Evolutionary conservation across 495 filamentous ascomycete genomes (phyloP), one percentile per base, ranked within the genome.

Genomic region (Penicilliopsis zonata): DNA sequence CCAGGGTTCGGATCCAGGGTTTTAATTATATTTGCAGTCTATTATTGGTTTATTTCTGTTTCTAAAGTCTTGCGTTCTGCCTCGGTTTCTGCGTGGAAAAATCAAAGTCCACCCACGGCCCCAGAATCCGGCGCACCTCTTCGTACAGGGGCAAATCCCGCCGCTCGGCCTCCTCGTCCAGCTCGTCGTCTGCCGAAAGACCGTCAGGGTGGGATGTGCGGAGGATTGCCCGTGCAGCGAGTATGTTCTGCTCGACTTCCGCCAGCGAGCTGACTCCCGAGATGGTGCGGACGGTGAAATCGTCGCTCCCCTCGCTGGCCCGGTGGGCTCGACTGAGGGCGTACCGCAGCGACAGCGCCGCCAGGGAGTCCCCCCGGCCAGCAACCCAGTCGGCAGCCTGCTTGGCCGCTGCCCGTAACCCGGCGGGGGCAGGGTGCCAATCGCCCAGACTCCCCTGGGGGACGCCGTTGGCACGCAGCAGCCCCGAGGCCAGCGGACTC

Each of bases 401-500:
- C 26, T 59, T 44, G 10, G 72, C 65, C 2, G 63, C 70, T 12
- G 58, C 31, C 13, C 84, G 57, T 28, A 93, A 52, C 18, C 62
- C 76, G 16, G 62, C 53, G 3, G 78, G 75, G 8, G 82, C 74
- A 2, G 86, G 86, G 53, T 94, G 86, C 58, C 74, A 93, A 43
- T 82, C 72, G 1, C 77, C 80, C 46, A 78, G 56, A 3, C 63
- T 73, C 0, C 82, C 82, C 1, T 73, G 52, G 1, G 77, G 78
- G 9, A 85, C 80, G 6, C 85, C 84, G 10, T 69, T 58, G 5
- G 67, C 60, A 1, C 85, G 72, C 24, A 92, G 57, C 36, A 93
- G 50, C 4, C 85, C 86, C 74, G 88, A 87, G 8, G 78, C 78
- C 3, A 93, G 53, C 32, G 78, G 75, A 23, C 77, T 83, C 3